phyloP scores from a whole-genome alignment of 768 basidiomycete genomes.

The Lyophyllum atratum region DNA sequence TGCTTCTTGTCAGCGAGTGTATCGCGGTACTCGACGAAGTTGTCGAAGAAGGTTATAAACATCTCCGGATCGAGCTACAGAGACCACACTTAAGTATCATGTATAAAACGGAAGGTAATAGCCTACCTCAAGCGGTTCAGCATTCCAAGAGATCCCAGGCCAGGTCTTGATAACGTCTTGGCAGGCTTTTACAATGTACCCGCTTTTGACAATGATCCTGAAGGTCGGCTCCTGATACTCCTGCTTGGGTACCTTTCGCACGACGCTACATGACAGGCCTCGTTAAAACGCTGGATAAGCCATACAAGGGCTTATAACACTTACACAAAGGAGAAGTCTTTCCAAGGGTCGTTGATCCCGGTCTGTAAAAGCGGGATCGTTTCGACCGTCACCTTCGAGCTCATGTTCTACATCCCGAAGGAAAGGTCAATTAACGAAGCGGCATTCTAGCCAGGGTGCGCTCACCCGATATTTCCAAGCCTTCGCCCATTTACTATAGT shows the following conservation, averaged over 20 bases:
- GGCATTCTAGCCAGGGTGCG: not conserved
- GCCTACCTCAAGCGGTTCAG: conserved; percentile 54
- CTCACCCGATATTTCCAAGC: conserved; percentile 56
- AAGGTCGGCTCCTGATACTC: conserved; percentile 45
- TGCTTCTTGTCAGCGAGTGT: conserved; percentile 36
- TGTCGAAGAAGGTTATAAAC: conserved; percentile 52
- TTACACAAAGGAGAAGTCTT: conserved; percentile 56
- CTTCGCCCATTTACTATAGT: conserved; percentile 58
- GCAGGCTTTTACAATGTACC: conserved; percentile 56
- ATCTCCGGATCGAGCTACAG: conserved; percentile 56
- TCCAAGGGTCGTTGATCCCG: conserved; percentile 54
- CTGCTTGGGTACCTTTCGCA: conserved; percentile 47
- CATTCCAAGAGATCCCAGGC: conserved; percentile 64
- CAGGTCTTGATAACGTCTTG: conserved; percentile 58
- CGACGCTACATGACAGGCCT: conserved; percentile 36
- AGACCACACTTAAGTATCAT: not conserved
- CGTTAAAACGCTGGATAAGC: not conserved
- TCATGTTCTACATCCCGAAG: conserved; percentile 44
- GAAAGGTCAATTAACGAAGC: not conserved
- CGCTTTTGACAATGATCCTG: conserved; percentile 59
- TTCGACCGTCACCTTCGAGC: conserved; percentile 54
- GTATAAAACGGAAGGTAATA: not conserved
- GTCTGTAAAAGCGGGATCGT: conserved; percentile 38
- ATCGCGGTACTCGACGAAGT: conserved; percentile 46
- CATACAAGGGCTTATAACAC: conserved; percentile 11